Evolutionary conservation across 345 rosid genomes (phyloP).

Genomic region (Aurinia saxatilis): DNA sequence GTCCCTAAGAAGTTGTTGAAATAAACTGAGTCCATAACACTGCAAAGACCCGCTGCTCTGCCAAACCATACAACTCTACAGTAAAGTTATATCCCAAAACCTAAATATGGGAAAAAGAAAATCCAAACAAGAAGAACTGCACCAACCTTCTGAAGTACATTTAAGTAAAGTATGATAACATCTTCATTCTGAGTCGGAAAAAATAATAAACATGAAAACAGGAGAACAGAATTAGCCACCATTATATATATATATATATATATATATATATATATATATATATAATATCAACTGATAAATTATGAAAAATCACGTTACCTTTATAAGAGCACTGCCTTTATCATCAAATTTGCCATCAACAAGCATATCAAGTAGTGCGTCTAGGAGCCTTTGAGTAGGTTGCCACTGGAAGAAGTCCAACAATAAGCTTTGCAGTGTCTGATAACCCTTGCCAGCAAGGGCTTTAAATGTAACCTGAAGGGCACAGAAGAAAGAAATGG

Average conservation of each 20-base stretch:
- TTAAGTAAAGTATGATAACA: constrained; percentile 78
- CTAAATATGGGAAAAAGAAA: not conserved
- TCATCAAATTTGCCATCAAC: constrained; percentile 89
- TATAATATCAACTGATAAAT: constrained; percentile 1
- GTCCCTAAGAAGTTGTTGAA: constrained; percentile 81
- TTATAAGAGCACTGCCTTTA: constrained; percentile 52
- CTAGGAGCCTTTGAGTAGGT: constrained; percentile 74
- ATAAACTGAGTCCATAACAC: constrained; percentile 73
- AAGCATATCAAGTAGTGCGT: constrained; percentile 93
- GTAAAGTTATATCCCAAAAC: constrained; percentile 25
- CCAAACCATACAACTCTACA: constrained; percentile 55
- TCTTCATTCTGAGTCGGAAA: constrained; percentile 78
- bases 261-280: not conserved
- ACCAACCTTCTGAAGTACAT: constrained; percentile 94
- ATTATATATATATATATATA: constrained; percentile 17
- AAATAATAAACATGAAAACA: constrained; percentile 10
- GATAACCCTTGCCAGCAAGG: constrained; percentile 91
- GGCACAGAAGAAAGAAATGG: constrained; percentile 7
- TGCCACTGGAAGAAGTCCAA: constrained; percentile 74
- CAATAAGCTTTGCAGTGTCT: constrained; percentile 80
- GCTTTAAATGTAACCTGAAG: constrained; percentile 78
- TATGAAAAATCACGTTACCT: constrained; percentile 41
- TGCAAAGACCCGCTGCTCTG: constrained; percentile 98
- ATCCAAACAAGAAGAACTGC: constrained; percentile 11
- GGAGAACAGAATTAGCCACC: constrained; percentile 15